Percentiles rank a stretch among this genome's conserved stretches.
Conservation (phyloP, 805 yeast genomes). For the Saccharomycopsis guyanensis region DNA sequence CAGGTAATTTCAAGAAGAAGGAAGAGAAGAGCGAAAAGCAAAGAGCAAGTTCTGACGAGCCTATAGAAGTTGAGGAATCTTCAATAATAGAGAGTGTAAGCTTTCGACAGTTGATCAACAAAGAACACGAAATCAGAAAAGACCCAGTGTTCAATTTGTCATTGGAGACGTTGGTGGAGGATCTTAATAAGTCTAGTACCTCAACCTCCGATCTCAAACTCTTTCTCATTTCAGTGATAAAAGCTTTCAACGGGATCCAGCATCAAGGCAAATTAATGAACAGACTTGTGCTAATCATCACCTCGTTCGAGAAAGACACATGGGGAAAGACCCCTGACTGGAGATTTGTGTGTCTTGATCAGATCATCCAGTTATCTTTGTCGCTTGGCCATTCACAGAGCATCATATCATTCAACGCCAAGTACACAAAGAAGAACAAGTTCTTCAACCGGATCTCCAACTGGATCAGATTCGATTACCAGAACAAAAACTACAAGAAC, state of each 20-base stretch:
- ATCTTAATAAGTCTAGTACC: constrained; percentile 5
- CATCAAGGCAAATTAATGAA: constrained; percentile 17
- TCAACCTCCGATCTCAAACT: constrained; percentile 13
- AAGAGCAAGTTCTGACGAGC: background rate
- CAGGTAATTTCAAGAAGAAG: constrained; percentile 10
- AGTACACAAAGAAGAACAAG: constrained; percentile 16
- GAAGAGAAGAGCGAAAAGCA: background rate
- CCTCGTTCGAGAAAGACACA: constrained; percentile 16
- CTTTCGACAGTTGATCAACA: background rate
- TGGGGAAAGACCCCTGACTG: constrained; percentile 20
- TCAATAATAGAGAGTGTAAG: background rate
- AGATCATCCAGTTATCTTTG: constrained; percentile 6
- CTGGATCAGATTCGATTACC: constrained; percentile 20
- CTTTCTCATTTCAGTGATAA: constrained; percentile 11
- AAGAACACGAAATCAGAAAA: background rate
- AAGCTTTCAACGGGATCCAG: constrained; percentile 1
- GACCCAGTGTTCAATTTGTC: constrained; percentile 8
- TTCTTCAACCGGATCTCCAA: constrained; percentile 20
- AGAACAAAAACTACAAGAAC: constrained; percentile 8
- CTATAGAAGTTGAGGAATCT: constrained; percentile 1
- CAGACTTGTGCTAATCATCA: constrained; percentile 11
- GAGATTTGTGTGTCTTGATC: constrained; percentile 18
- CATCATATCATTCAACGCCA: constrained; percentile 14
- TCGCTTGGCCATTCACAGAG: constrained; percentile 1
- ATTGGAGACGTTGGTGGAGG: constrained; percentile 7